phyloP scores from a whole-genome alignment of 768 basidiomycete species.

The Mycena pura region DNA sequence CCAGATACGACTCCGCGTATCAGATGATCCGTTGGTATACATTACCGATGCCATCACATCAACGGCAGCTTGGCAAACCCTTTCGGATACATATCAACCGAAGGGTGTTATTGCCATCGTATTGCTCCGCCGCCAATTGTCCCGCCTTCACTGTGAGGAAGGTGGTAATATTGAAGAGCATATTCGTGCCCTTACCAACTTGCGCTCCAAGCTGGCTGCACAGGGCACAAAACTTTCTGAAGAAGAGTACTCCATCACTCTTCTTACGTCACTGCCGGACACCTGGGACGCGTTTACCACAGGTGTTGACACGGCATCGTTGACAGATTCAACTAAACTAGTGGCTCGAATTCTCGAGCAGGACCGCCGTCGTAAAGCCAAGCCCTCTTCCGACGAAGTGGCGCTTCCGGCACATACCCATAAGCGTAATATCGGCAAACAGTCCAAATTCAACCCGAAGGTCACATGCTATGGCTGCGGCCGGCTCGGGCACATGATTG shows the following conservation, averaged over 20 bases:
- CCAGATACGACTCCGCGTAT: constrained; percentile 32
- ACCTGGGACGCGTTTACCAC: constrained; percentile 41
- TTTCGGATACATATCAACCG: constrained; percentile 36
- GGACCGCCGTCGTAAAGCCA: constrained; percentile 23
- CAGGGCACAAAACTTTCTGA: constrained; percentile 32
- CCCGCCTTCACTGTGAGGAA: constrained; percentile 35
- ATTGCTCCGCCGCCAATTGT: constrained; percentile 33
- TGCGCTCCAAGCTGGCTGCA: constrained; percentile 29
- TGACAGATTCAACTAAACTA: constrained; percentile 26
- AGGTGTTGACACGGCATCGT: constrained; percentile 25
- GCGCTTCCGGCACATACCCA: constrained; percentile 1
- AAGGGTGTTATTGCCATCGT: constrained; percentile 37
- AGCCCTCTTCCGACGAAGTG: constrained; percentile 10
- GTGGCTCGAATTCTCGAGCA: constrained; percentile 36
- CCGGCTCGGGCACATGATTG: constrained; percentile 13
- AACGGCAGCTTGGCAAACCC: constrained; percentile 35
- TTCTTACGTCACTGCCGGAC: constrained; percentile 41
- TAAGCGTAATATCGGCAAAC: constrained; percentile 7
- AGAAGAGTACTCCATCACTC: constrained; percentile 36
- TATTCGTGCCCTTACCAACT: constrained; percentile 33
- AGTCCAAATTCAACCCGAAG: constrained; percentile 6
- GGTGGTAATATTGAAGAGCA: constrained; percentile 40
- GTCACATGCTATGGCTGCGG: constrained; percentile 18
- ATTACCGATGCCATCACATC: constrained; percentile 34
- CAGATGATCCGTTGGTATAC: constrained; percentile 33